phyloP scores from a whole-genome alignment of 768 basidiomycete genomes.

The Dictyophora rubrovolvata region DNA sequence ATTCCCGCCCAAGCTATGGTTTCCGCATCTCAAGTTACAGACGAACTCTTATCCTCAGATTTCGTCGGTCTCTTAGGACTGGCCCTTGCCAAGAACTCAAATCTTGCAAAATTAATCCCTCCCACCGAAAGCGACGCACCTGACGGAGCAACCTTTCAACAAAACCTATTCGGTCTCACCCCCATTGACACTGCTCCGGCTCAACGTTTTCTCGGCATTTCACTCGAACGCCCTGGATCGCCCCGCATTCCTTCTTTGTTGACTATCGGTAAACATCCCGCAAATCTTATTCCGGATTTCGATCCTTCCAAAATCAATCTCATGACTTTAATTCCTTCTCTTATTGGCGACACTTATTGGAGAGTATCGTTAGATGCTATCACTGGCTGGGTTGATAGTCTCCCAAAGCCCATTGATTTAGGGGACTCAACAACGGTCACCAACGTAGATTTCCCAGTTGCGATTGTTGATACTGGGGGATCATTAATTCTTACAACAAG shows the following conservation, averaged over 20 bases:
- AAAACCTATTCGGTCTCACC: slow-evolving; percentile 64
- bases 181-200: slow-evolving; percentile 42
- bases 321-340: slow-evolving; percentile 29
- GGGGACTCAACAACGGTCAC: slow-evolving; percentile 24
- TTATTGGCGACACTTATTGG: slow-evolving; percentile 46
- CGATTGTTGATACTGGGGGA: slow-evolving; percentile 64
- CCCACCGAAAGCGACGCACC: slow-evolving; percentile 38
- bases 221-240: slow-evolving; percentile 60
- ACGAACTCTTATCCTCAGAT: slow-evolving; percentile 45
- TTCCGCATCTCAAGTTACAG: slow-evolving; percentile 42
- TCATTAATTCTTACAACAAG: slow-evolving; percentile 56
- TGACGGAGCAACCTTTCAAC: slow-evolving; percentile 57
- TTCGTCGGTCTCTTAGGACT: slow-evolving; percentile 69
- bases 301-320: slow-evolving; percentile 46
- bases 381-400: slow-evolving; percentile 47
- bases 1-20: slow-evolving; percentile 64
- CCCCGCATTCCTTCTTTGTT: slow-evolving; percentile 44
- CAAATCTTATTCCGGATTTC: slow-evolving; percentile 20
- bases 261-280: slow-evolving; percentile 62
- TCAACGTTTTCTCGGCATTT: slow-evolving; percentile 54
- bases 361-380: slow-evolving; percentile 47
- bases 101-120: slow-evolving; percentile 44
- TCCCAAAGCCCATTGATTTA: slow-evolving; percentile 29
- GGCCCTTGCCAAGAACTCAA: slow-evolving; percentile 61
- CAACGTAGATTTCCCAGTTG: slow-evolving; percentile 36